Base-by-base conservation (phyloP, 345 rosid species). In the Adansonia digitata region DNA sequence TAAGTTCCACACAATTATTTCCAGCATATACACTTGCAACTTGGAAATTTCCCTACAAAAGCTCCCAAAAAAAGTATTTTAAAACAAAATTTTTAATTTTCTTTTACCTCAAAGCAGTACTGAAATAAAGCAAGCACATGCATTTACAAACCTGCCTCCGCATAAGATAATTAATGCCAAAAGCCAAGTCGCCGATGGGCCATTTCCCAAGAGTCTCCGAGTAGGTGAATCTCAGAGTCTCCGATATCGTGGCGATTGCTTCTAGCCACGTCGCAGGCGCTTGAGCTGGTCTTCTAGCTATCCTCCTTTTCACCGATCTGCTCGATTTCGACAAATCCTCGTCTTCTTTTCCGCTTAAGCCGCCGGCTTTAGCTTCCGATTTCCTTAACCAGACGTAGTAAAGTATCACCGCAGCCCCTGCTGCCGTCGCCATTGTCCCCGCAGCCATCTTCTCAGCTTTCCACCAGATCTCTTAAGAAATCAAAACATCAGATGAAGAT, bases 221-320 rank as follows among this genome's bases (percentile, higher is more conserved):
- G 84, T 92, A 96, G 9, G 97, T 96, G 62, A 96, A 95, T 64
- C 94, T 84, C 27, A 96, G 85, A 29, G 99, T 96, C 83, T 96
- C 98, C n/a, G 94, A 85, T 37, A 95, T 60, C 43, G 98, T 95
- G 0, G 94, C 79, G 40, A 96, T 85, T 29, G 97, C 83, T 84
- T 96, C 97, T n/a, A 90, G 83, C 93, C 95, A 91, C 40, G 98
- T 96, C 18, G 97, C 96, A 10, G 99, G 97, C 11, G 99, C 98
- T 81, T 90, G 95, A 40, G 92, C 93, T 12, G 93, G 98, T 67
- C 97, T 79, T 52, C 97, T 85, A 15, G 82, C 79, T 31, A 89
- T 83, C 81, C 91, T 82, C 78, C 90, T 85, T 92, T 85, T 90
- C 37, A 77, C 86, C 60, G 95, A 87, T 85, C 94, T 83, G 63